Evolutionary conservation across 345 rosid genomes (phyloP).

Genomic region (Euphorbia pulcherrima): DNA sequence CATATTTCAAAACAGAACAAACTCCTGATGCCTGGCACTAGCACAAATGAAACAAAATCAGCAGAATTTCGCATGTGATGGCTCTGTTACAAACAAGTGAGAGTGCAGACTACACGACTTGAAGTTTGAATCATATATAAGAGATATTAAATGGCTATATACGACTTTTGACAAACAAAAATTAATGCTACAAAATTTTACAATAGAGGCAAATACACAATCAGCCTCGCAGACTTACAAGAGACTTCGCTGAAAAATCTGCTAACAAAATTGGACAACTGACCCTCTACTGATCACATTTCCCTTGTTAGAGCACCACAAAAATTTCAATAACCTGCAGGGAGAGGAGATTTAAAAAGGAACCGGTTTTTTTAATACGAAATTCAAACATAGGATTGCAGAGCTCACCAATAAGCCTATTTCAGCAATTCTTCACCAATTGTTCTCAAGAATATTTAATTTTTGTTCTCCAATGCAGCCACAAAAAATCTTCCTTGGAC

Average conservation of each 20-base stretch:
- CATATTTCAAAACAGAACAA: too few species aligned
- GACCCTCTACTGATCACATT: not conserved
- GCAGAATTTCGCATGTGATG: too few species aligned
- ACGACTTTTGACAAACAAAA: not conserved
- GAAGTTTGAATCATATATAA: not conserved
- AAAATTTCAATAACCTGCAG: constrained; percentile 4
- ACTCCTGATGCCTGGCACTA: too few species aligned
- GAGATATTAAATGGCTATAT: not conserved
- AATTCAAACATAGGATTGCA: not conserved
- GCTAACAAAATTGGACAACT: constrained; percentile 1
- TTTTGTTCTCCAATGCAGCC: constrained; percentile 5
- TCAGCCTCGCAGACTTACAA: not conserved
- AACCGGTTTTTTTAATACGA: not conserved
- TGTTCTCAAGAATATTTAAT: constrained; percentile 7
- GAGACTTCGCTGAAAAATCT: not conserved
- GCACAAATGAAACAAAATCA: too few species aligned
- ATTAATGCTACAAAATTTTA: not conserved
- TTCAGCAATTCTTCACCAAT: not conserved
- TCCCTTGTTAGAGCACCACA: not conserved
- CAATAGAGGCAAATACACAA: not conserved
- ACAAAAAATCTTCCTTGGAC: constrained; percentile 6
- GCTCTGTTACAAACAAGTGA: not conserved
- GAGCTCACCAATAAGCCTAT: constrained; percentile 12
- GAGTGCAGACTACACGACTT: not conserved
- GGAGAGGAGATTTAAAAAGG: not conserved